These are phyloP conservation scores for Exophiala sp. DNA, from an alignment of 2,329 filamentous ascomycete species.

Conservation along the genomic window DNA sequence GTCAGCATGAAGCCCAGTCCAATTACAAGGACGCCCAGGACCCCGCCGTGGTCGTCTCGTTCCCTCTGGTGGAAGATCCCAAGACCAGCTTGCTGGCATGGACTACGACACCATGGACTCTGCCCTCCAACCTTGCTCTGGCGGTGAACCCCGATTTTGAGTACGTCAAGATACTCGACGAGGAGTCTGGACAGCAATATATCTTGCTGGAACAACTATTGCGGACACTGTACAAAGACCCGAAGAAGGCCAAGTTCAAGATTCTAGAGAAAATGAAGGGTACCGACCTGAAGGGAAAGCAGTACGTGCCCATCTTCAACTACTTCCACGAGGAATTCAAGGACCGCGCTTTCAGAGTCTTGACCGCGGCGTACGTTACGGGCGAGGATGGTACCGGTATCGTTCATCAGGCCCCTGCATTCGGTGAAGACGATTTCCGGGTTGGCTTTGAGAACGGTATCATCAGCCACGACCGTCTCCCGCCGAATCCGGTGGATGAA, in stretches of 20 bases:
- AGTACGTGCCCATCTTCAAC: conserved; percentile 73
- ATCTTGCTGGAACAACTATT: conserved; percentile 72
- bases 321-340: conserved; percentile 82
- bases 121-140: conserved; percentile 68
- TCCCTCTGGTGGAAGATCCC: conserved; percentile 68
- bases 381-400: conserved; percentile 80
- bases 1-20: conserved; percentile 82
- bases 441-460: conserved; percentile 67
- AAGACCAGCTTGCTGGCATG: conserved; percentile 68
- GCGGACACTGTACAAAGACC: conserved; percentile 75
- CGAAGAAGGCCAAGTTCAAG: conserved; percentile 86
- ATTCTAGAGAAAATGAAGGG: conserved; percentile 68
- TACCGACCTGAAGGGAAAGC: conserved; percentile 73
- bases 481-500: conserved; percentile 78
- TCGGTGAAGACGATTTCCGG: conserved; percentile 86
- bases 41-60: conserved; percentile 74
- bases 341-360: conserved; percentile 67
- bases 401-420: conserved; percentile 81
- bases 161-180: conserved; percentile 73
- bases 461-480: conserved; percentile 64
- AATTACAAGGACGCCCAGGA: conserved; percentile 86
- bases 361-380: conserved; percentile 76
- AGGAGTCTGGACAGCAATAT: conserved; percentile 69
- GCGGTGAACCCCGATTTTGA: conserved; percentile 71
- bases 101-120: conserved; percentile 78